Percentiles rank a stretch among this genome's conserved stretches.
Conservation (phyloP, 768 basidiomycete genomes). For the Chiua virens region DNA sequence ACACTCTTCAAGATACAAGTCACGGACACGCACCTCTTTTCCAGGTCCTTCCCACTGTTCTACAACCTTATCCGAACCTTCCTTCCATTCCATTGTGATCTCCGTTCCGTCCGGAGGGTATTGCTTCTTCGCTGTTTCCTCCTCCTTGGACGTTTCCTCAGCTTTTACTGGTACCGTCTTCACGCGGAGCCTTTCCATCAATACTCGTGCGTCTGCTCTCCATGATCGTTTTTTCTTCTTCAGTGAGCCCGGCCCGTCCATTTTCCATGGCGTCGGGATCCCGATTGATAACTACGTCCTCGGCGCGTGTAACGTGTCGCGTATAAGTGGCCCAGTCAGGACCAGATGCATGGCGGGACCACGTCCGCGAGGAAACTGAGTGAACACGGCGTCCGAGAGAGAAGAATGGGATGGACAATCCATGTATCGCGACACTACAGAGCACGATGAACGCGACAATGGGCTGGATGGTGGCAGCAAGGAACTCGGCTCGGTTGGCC, state of each 20-base stretch:
- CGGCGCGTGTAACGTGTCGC: constrained; percentile 63
- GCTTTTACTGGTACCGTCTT: constrained; percentile 4
- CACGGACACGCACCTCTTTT: constrained; percentile 55
- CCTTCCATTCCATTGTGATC: constrained; percentile 57
- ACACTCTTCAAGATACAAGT: background rate
- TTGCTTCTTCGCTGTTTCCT: constrained; percentile 33
- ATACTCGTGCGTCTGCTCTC: constrained; percentile 26
- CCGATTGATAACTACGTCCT: constrained; percentile 84
- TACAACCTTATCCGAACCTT: constrained; percentile 65
- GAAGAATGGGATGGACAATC: constrained; percentile 92
- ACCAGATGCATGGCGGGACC: constrained; percentile 71
- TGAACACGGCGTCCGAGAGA: constrained; percentile 92
- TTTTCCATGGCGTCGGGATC: constrained; percentile 61
- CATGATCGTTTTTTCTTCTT: constrained; percentile 29
- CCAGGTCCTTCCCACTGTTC: constrained; percentile 60
- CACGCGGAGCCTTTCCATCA: constrained; percentile 2
- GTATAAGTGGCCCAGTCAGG: constrained; percentile 88
- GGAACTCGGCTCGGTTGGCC: constrained; percentile 56
- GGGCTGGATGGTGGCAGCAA: constrained; percentile 82
- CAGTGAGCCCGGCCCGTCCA: constrained; percentile 35
- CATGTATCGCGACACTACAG: constrained; percentile 83
- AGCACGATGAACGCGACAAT: constrained; percentile 96
- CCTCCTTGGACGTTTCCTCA: constrained; percentile 9
- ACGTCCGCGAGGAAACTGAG: constrained; percentile 73
- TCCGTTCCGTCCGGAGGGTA: constrained; percentile 46